Evolutionary conservation across 495 filamentous ascomycete species (phyloP), one percentile per base, ranked within the genome.

Genomic region (Tuber magnatum): DNA sequence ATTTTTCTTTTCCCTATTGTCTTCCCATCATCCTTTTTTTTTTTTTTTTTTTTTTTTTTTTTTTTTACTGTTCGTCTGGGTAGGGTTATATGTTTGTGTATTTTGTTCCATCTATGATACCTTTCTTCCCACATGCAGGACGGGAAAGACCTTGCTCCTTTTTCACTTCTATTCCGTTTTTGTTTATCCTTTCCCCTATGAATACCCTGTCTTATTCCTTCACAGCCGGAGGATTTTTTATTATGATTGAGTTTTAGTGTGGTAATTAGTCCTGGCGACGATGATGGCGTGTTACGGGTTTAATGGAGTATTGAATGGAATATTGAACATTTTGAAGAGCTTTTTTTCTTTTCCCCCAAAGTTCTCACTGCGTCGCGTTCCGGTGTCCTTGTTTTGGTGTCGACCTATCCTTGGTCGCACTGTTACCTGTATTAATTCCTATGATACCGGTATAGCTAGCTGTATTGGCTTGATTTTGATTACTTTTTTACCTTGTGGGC

Each of bases 31-130:
- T 71, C n/a, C 71, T 56, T 77, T 44, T 74, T 74, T 44, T 74
- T 56, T 77, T 44, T 74, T 74, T 44, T 74, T 56, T 77, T 44
- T 74, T 74, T 44, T 74, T 56, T 77, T 44, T 74, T 74, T 74
- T 56, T 77, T 44, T 74, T 74, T 44, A 68, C 9, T 75, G 3
- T 38, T 32, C 32, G 56, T 43, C 44, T 71, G 7, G 69, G 38
- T 39, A 75, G 73, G 48, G 69, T 22, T n/a, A 65, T 51, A 68
- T 76, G 70, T 77, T 61, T 70, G 35, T 65, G 75, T 56, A 40
- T 68, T 76, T 69, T 48, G 1, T 78, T 71, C 71, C 43, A 73
- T 71, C 73, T 35, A 69, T 51, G 77, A 20, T 20, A 65, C 28
- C 56, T 65, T 35, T 4, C 56, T 35, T 14, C 28, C 56, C 56